Percentiles rank a stretch among this genome's conserved stretches.
Conservation (phyloP, 73 alveolate species). For the Tetrahymena elliotti region DNA sequence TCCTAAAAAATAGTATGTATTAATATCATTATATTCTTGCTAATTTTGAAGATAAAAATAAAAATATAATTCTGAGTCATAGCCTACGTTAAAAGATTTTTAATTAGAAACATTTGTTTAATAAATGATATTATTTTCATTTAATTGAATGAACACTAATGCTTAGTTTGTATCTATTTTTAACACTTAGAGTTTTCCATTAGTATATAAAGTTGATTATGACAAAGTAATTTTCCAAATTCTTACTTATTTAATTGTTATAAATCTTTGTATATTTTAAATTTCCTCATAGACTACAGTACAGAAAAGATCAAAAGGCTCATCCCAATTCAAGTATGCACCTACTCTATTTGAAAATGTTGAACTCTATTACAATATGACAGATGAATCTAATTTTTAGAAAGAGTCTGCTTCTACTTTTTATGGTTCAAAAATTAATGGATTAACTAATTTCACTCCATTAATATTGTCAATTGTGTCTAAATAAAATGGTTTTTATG, state of each 20-base stretch:
- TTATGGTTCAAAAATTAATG: neutral
- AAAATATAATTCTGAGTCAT: too few species aligned
- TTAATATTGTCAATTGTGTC: neutral
- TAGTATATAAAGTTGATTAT: too few species aligned
- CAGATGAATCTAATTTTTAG: neutral
- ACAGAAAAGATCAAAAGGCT: neutral
- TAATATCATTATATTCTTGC: too few species aligned
- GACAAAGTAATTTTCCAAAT: neutral
- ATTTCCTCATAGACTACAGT: neutral
- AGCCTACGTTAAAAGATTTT: too few species aligned
- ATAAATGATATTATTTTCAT: too few species aligned
- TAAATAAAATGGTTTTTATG: neutral
- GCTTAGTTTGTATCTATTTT: too few species aligned
- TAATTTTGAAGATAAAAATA: too few species aligned
- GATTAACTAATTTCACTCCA: neutral
- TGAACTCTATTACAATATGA: neutral
- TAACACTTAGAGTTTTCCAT: too few species aligned
- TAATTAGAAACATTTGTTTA: too few species aligned
- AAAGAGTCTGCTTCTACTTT: neutral
- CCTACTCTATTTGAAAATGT: neutral
- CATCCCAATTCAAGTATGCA: neutral
- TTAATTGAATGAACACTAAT: too few species aligned
- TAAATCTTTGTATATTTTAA: neutral
- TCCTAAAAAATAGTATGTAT: too few species aligned
- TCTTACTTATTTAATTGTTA: neutral